A percentile compares a stretch with the other conserved stretches of the same genome.
Evolutionary conservation across 495 filamentous ascomycete species (phyloP).

Genomic region (Penicillium riverlandense): DNA sequence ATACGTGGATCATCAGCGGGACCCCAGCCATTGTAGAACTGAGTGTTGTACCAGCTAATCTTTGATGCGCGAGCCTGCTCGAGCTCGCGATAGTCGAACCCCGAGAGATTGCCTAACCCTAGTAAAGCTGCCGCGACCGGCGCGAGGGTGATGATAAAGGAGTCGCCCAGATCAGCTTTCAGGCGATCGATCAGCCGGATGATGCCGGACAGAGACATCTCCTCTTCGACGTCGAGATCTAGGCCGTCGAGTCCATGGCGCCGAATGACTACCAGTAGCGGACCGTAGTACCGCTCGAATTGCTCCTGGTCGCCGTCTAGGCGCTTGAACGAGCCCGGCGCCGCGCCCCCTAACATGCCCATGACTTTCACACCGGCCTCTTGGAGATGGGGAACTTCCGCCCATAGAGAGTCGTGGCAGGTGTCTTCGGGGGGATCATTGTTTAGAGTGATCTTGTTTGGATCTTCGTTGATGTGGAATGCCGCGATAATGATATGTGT

Average conservation of each 20-base stretch:
- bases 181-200: conserved; percentile 65
- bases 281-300: conserved; percentile 63
- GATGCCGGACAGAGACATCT: conserved; percentile 63
- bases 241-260: conserved; percentile 58
- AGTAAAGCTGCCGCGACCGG: conserved; percentile 70
- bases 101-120: conserved; percentile 56
- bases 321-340: conserved; percentile 58
- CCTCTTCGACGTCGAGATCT: conserved; percentile 80
- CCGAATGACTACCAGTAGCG: conserved; percentile 52
- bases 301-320: conserved; percentile 49
- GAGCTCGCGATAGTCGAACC: conserved; percentile 64
- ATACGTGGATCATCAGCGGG: conserved; percentile 47
- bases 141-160: conserved; percentile 69
- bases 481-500: conserved; percentile 76
- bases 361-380: conserved; percentile 60
- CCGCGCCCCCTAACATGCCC: conserved; percentile 80
- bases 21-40: conserved; percentile 84
- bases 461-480: conserved; percentile 65
- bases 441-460: conserved; percentile 61
- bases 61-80: conserved; percentile 56
- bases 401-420: conserved; percentile 57
- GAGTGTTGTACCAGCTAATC: conserved; percentile 75
- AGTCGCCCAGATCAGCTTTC: conserved; percentile 59
- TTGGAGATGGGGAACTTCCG: conserved; percentile 59
- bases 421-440: conserved; percentile 57